Evolutionary conservation across 1,284 basidiomycete genomes (phyloP), one percentile per base, ranked within the genome.

Genomic region (Pholiota adiposa): DNA sequence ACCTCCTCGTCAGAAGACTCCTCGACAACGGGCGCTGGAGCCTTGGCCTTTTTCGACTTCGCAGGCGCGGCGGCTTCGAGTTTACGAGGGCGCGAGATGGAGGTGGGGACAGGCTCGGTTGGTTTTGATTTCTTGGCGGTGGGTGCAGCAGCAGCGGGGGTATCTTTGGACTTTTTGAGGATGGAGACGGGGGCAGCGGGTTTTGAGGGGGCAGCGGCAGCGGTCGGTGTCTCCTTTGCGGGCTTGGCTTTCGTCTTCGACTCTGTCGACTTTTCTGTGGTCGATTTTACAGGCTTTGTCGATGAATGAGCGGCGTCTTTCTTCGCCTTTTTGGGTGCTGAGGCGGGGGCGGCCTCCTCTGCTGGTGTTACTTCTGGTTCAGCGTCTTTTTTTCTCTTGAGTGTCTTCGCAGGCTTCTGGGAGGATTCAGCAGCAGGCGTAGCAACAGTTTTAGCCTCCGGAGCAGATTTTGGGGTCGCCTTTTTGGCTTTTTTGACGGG

Each of bases 311-410:
- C 44, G 4, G 27, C 53, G 19, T 65, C 59, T 31, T 64, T 65
- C 57, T 66, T 68, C 27, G 63, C 59, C 51, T 68, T 71, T 60
- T 67, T 69, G 1, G 63, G 38, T 19, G 46, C 29, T 21, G 52
- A 56, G 5, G 44, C 29, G 19, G 31, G 18, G 25, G 38, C 54
- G 55, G 61, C 23, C 31, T 52, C 46, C 31, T 59, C 61, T 57
- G 64, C 27, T 40, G 51, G 23, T 18, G 48, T n/a, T n/a, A 49
- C n/a, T 55, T 59, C 56, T 8, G 61, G 54, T 48, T 61, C 62
- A 16, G 51, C 56, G 27, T 63, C 65, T 34, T 66, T 66, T 54
- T 72, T 70, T 40, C 70, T 66, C 61, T 72, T 72, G 50, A 65
- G 29, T n/a, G 63, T 58, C 34, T 70, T 69, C 34, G 62, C 43